Base-by-base conservation (phyloP, 345 rosid genomes). In the Moricandia arvensis region DNA sequence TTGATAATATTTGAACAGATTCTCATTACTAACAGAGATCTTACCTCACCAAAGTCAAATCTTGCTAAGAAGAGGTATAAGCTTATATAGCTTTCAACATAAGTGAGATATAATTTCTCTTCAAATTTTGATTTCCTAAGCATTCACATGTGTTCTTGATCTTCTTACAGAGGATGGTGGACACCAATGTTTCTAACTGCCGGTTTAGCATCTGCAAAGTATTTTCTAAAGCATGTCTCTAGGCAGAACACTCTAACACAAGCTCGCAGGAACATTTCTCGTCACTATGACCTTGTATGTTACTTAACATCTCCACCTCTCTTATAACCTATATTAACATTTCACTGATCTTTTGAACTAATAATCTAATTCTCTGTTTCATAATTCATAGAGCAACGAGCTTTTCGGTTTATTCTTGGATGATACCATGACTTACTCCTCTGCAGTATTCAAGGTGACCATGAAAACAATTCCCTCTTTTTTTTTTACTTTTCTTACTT, bases 211-310 rank as follows among this genome's bases (percentile, higher is more conserved):
- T 91, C 93, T 13, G 91, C 96, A 62, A 90, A 90, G 76, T 87
- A 87, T 63, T 94, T 90, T 80, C 70, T 86, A 33, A 88, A 75
- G 80, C 98, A 91, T 80, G 84, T 87, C 15, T 85, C 86, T 13
- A 86, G 98, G 71, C 87, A 84, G 67, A 94, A 91, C 76, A 89
- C 91, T 12, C 82, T 91, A 16, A 91, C 92, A 45, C 98, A 94
- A 85, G 95, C 98, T 80, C 91, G 97, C 12, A 80, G 98, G 78
- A 94, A 94, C 55, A 86, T 88, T 66, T 91, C 98, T 69, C 90
- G 86, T 16, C 97, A 91, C 79, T 94, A 91, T 79, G 97, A 94
- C 85, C 82, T 94, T 91, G 98, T 91, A 86, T 13, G 68, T 59
- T 13, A 2, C 57, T 7, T 59, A 3, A 45, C 4, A 47, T 24